A percentile compares a stretch with the other conserved stretches of the same genome.
Conservation (phyloP, 192 early-diverging fungal species). For the Phycomyces nitens region DNA sequence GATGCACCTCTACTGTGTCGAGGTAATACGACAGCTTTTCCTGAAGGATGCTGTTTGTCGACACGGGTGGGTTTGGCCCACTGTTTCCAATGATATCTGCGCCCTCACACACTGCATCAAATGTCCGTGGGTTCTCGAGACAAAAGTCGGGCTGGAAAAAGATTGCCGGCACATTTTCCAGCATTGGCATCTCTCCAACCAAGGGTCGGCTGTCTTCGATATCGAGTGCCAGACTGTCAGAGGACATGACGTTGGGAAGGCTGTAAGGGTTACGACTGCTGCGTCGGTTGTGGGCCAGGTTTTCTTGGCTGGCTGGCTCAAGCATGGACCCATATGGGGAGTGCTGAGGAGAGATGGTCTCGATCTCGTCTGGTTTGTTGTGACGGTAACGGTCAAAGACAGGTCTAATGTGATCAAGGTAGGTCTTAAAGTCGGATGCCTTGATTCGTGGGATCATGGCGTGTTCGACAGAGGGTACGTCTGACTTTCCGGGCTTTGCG, state of each 20-base stretch:
- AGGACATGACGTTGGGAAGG: conserved; percentile 31
- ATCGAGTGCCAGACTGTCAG: conserved; percentile 30
- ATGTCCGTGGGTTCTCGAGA: conserved; percentile 86
- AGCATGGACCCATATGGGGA: conserved; percentile 48
- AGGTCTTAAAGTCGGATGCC: conserved; percentile 80
- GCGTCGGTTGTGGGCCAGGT: conserved; percentile 33
- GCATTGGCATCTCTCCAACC: conserved; percentile 57
- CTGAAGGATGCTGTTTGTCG: conserved; percentile 73
- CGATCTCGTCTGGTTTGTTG: conserved; percentile 56
- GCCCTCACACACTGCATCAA: conserved; percentile 77
- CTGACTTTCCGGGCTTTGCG: conserved; percentile 49
- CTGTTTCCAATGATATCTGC: conserved; percentile 53
- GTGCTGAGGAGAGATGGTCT: neutral
- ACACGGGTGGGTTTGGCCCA: conserved; percentile 44
- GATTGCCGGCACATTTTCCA: conserved; percentile 82
- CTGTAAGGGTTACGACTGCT: conserved; percentile 51
- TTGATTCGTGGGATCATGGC: conserved; percentile 66
- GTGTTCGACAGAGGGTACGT: conserved; percentile 55
- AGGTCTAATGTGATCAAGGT: conserved; percentile 65
- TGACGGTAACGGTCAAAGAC: conserved; percentile 79
- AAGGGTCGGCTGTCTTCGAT: conserved; percentile 29
- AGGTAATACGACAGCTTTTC: conserved; percentile 87
- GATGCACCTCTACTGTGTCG: conserved; percentile 91
- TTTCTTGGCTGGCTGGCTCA: conserved; percentile 23
- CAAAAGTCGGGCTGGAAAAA: conserved; percentile 86